Evolutionary conservation across 148 eudicot species (phyloP), one percentile per base, ranked within the genome.

Genomic region (Nepenthes gracilis): DNA sequence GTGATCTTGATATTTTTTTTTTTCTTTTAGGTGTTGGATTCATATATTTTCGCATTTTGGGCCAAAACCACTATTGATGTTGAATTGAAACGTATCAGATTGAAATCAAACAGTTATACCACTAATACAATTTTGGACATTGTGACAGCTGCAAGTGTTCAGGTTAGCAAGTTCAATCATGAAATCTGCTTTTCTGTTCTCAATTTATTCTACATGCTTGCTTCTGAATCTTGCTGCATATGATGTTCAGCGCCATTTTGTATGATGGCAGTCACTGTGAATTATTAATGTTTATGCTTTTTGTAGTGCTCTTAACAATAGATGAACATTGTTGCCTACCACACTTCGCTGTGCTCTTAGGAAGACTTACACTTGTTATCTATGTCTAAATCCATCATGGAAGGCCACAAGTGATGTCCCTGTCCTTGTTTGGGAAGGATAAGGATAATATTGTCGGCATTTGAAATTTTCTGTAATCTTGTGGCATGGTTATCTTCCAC

Each of bases 1-100:
- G 59, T 32, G 47, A 12, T 14, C 48, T 59, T 9, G 23, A 23
- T 23, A 7, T 12, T 55, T 32, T 10, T 36, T 7, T 3, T 45
- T 54, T 34, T 12, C 23, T 35, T 53, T 14, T 74, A 93, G 99
- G 88, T 85, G 23, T 67, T 86, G 61, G 99, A 93, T 76, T 84
- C 95, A 9, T 75, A 79, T 71, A 89, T 82, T 48, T 88, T 88
- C 72, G 92, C 96, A 65, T 83, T 93, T 77, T 93, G 99, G 99
- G 80, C 95, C 34, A 88, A 81, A 78, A 80, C 78, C 50, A 75
- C 89, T 7, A 75, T 75, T 35, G 99, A 93, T 35, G 9, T 67
- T 64, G 95, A 88, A 52, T 74, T 89, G 13, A 89, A 70, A 67
- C 85, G 99, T 36, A 78, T 89, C 71, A 86, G 95, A 65, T 67